Conservation (phyloP, 768 basidiomycete species). For the Kwoniella dendrophila region DNA sequence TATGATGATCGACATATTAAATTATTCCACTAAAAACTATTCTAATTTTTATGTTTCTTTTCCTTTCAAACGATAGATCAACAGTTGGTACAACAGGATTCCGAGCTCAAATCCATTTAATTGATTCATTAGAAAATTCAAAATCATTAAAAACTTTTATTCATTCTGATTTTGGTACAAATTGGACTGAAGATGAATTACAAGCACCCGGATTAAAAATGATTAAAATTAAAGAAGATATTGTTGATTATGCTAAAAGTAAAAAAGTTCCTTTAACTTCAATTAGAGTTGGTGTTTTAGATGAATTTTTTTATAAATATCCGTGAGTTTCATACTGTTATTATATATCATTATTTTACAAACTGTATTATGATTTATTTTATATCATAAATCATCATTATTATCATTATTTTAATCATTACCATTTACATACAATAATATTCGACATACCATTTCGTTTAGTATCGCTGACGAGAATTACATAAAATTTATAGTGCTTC, state of each 20-base stretch:
- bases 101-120: background rate
- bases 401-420: too few relatives aligned
- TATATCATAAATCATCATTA: too few relatives aligned
- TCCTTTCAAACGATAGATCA: background rate
- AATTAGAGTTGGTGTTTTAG: slow-evolving; percentile 5
- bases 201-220: background rate
- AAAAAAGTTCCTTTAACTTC: background rate
- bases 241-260: background rate
- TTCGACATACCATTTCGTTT: too few relatives aligned
- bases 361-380: background rate
- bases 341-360: background rate
- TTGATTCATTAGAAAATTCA: slow-evolving; percentile 3
- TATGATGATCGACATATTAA: too few relatives aligned
- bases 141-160: slow-evolving; percentile 7
- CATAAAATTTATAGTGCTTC: background rate
- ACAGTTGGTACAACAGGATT: background rate
- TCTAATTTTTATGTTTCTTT: background rate
- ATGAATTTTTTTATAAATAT: background rate
- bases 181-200: slow-evolving; percentile 8
- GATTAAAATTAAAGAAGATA: background rate
- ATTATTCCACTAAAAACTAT: background rate
- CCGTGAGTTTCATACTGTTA: slow-evolving; percentile 7
- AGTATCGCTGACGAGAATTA: background rate
- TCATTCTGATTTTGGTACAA: slow-evolving; percentile 15
- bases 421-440: too few relatives aligned